phyloP scores from a whole-genome alignment of 2,329 filamentous ascomycete genomes.

The Aspergillus awamori region DNA sequence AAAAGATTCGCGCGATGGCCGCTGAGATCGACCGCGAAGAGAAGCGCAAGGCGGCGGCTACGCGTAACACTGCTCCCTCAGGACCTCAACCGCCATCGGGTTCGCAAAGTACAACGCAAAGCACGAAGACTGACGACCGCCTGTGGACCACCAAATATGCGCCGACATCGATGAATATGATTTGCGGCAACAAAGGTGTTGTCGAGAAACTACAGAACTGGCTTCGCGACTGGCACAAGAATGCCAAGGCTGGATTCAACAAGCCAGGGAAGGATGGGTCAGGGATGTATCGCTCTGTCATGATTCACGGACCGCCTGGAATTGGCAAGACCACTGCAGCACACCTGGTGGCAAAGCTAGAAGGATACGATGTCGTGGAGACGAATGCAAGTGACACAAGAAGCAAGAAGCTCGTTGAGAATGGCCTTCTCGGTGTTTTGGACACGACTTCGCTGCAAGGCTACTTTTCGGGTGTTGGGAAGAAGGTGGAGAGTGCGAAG shows the following conservation, averaged over 20 bases:
- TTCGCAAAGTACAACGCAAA: slow-evolving; percentile 45
- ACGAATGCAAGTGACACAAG: slow-evolving; percentile 94
- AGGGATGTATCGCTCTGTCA: slow-evolving; percentile 83
- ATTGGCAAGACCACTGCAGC: slow-evolving; percentile 98
- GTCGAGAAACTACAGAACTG: slow-evolving; percentile 90
- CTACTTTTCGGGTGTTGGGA: slow-evolving; percentile 83
- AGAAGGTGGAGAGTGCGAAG: slow-evolving; percentile 76
- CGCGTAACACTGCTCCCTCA: slow-evolving; percentile 45
- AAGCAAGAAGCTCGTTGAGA: slow-evolving; percentile 94
- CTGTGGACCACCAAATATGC: slow-evolving; percentile 97
- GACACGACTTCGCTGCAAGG: slow-evolving; percentile 91
- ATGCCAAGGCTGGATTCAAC: slow-evolving; percentile 79
- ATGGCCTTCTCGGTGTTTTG: slow-evolving; percentile 82
- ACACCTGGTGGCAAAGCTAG: slow-evolving; percentile 87
- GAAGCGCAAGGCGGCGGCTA: slow-evolving; percentile 43
- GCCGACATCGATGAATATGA: slow-evolving; percentile 78
- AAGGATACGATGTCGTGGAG: slow-evolving; percentile 91
- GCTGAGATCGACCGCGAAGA: slow-evolving; percentile 86
- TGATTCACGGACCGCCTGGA: slow-evolving; percentile 91
- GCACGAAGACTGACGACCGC: slow-evolving; percentile 58
- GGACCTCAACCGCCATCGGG: slow-evolving; percentile 50
- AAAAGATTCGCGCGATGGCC: slow-evolving; percentile 77
- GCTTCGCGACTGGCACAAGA: slow-evolving; percentile 80
- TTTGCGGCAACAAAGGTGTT: slow-evolving; percentile 89
- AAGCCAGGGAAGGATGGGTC: slow-evolving; percentile 80